phyloP scores from a whole-genome alignment of 192 early-diverging fungal species.

The Gigaspora rosea region DNA sequence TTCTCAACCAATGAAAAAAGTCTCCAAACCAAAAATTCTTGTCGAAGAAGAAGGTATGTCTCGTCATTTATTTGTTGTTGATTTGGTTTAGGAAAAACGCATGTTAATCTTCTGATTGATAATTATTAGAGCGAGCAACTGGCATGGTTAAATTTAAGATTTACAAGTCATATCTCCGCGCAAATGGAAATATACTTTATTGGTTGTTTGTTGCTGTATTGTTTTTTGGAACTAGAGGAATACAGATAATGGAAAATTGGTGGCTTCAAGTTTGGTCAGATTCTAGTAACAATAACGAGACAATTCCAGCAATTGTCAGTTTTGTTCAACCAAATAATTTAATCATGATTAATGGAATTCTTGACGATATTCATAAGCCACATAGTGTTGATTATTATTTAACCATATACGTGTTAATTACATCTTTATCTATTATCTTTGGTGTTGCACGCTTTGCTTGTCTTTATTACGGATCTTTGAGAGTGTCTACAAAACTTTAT shows the following conservation, averaged over 20 bases:
- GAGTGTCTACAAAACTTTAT: no score
- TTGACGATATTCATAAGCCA: not conserved
- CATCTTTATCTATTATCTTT: not conserved
- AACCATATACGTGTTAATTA: not conserved
- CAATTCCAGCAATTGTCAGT: not conserved
- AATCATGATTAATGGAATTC: not conserved
- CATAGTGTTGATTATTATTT: not conserved
- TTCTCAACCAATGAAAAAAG: constrained; percentile 20
- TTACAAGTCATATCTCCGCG: constrained; percentile 77
- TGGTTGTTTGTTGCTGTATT: constrained; percentile 60
- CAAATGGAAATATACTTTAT: constrained; percentile 61
- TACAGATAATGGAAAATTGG: constrained; percentile 45
- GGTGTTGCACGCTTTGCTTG: no score
- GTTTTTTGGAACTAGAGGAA: constrained; percentile 42
- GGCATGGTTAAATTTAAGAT: constrained; percentile 77
- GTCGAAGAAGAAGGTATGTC: constrained; percentile 43
- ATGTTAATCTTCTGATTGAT: not conserved
- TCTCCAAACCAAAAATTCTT: constrained; percentile 60
- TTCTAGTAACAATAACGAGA: not conserved
- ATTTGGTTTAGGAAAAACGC: not conserved
- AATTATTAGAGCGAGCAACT: constrained; percentile 60
- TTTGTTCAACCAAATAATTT: no score
- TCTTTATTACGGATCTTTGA: no score
- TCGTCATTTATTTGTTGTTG: not conserved
- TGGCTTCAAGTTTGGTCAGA: constrained; percentile 26